Base-by-base conservation (phyloP, 805 yeast genomes). In the Ogataea philodendri region DNA sequence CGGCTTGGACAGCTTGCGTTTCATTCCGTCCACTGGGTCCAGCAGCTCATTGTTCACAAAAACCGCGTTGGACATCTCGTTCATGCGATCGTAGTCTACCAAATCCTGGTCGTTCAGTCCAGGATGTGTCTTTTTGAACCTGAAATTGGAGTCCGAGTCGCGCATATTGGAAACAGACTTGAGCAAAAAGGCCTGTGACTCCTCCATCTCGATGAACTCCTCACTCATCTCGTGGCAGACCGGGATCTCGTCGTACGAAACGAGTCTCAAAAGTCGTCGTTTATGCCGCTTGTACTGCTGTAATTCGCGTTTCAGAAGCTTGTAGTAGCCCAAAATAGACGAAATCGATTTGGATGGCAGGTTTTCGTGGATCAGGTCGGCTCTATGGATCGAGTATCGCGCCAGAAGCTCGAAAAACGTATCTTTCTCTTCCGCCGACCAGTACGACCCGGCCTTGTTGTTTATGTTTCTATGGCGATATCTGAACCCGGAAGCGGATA, bases 351-450 rank as follows among this genome's bases (percentile, higher is more conserved):
- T 78, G 5, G 48, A 41, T 0, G 68, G 67, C 5, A 78, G 41
- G 9, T 59, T 46, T 2, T 46, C 47, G 9, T 55, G 48, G 1
- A 78, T 70, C 9, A 52, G 34, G 7, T 74, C 76, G 1, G 65
- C 34, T n/a, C 68, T 49, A 35, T 66, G 67, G 15, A 76, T 76
- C 3, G 79, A 69, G 46, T 63, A 69, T 21, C 78, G 57, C 1
- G 72, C 66, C 20, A 79, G 50, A 15, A 67, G 60, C 14, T 62
- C 59, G 52, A 76, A 79, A 52, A 79, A 79, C 9, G 37, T 24
- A 14, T 70, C 72, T 45, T 78, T 78, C 36, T 79, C 84, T 1
- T 39, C 35, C 1, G 49, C 38, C 1, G 66, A 50, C 84, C 84
- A 78, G 13, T 42, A 31, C 5, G 62, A 49, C 0, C 75, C 74